Evolutionary conservation across 768 basidiomycete genomes (phyloP).

Genomic region (Lyophyllum shimeji): DNA sequence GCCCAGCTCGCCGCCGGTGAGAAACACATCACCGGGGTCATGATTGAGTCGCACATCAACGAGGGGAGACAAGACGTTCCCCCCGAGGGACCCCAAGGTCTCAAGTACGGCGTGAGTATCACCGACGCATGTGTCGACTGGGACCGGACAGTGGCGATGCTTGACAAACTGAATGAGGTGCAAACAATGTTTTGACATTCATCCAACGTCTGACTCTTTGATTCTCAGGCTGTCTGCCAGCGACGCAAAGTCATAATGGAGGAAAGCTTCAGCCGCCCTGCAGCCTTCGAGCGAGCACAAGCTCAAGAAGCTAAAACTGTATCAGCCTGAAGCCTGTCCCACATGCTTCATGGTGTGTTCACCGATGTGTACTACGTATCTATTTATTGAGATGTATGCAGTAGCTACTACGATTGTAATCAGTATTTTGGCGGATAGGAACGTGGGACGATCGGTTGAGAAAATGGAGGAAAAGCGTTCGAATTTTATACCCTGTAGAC

Average conservation of each 20-base stretch:
- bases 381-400: neutral
- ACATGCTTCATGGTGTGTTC: neutral
- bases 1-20: constrained; percentile 72
- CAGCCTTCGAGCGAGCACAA: constrained; percentile 31
- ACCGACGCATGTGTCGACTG: constrained; percentile 93
- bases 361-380: constrained; percentile 6
- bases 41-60: constrained; percentile 96
- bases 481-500: neutral
- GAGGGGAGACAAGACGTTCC: constrained; percentile 92
- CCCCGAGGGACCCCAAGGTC: constrained; percentile 55
- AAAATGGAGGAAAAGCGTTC: neutral
- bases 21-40: constrained; percentile 84
- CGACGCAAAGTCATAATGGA: constrained; percentile 42
- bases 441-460: neutral
- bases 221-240: constrained; percentile 41
- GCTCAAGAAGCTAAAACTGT: constrained; percentile 5
- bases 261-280: constrained; percentile 35
- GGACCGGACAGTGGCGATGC: constrained; percentile 74
- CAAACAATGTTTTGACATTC: constrained; percentile 6
- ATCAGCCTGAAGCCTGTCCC: constrained; percentile 1
- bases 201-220: neutral
- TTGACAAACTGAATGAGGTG: constrained; percentile 65
- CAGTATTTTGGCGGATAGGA: neutral
- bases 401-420: constrained; percentile 8
- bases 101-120: constrained; percentile 84